Evolutionary conservation across 495 filamentous ascomycete species (phyloP).

Genomic region (Hypoxylon rickii): DNA sequence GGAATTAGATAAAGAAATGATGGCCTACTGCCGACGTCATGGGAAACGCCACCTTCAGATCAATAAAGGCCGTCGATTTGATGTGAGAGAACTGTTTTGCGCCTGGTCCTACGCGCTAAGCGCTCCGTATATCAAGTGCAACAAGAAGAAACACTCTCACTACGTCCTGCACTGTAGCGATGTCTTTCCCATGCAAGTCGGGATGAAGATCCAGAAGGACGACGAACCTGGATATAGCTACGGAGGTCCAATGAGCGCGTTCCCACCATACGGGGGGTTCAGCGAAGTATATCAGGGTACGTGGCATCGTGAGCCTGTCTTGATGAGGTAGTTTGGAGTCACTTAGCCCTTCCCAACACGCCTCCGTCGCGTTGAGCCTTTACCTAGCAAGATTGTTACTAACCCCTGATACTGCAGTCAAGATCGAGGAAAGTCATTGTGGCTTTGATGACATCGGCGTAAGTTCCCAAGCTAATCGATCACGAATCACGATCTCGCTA

Average conservation of each 20-base stretch:
- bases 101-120: slow-evolving; percentile 17
- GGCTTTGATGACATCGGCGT: slow-evolving; percentile 14
- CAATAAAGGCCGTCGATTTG: slow-evolving; percentile 1
- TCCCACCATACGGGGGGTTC: slow-evolving; percentile 10
- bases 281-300: slow-evolving; percentile 23
- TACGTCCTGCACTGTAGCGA: slow-evolving; percentile 9
- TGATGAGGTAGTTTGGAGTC: too few relatives aligned
- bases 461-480: not conserved
- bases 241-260: not conserved
- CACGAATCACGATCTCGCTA: not conserved
- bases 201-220: not conserved
- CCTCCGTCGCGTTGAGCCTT: too few relatives aligned
- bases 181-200: slow-evolving; percentile 15
- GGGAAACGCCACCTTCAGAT: not conserved
- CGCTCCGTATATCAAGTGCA: slow-evolving; percentile 6
- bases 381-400: too few relatives aligned
- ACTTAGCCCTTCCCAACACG: too few relatives aligned
- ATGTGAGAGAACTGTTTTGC: not conserved
- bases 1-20: not conserved
- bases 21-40: slow-evolving; percentile 6
- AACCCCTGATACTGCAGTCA: too few relatives aligned
- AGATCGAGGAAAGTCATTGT: slow-evolving; percentile 16
- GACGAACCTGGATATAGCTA: not conserved
- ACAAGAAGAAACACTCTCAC: slow-evolving; percentile 8
- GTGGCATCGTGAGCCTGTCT: too few relatives aligned